Base-by-base conservation (phyloP, 106 monocot genomes). In the Acorus calamus region DNA sequence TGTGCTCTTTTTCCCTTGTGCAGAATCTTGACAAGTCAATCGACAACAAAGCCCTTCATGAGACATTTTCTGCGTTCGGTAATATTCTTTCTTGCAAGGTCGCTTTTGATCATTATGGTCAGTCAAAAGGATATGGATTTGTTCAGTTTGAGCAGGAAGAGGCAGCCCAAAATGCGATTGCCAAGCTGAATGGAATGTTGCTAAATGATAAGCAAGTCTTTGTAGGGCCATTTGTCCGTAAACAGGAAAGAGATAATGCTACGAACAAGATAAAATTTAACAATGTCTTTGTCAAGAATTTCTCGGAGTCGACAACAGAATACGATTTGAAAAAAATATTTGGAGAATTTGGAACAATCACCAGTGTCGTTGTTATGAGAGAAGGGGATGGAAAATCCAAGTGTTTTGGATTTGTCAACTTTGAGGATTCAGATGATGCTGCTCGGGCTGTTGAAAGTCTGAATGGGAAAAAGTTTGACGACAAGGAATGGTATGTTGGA, bases 11-110 rank as follows among this genome's bases (percentile, higher is more conserved):
- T 47, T 53, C 28, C 28, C 28, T 28, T 44, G 66, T 46, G 45
- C 83, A 93, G 93, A 93, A 93, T 60, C 77, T 93, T 65, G 93
- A 93, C 69, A 93, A 89, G 62, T 54, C 81, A 51, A 93, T 93
- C 60, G 93, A 89, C 60, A 75, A 89, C 81, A 93, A 89, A 79
- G 80, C 75, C 7, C 70, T 93, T 5, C 47, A 83, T 79, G 93
- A 86, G 47, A 86, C 83, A 57, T 86, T 86, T 78, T 83, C 86
- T 52, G 45, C 47, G 48, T 86, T 86, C 68, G 86, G 86, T 51
- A 69, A 50, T 44, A 74, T 86, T 59, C 82, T 86, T 73, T 82
- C 86, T 3, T 28, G 28, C 28, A 28, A 28, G 28, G 28, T 28
- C 28, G 28, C 28, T 28, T 28, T 28, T 28, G 28, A 86, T 73